Base-by-base conservation (phyloP, 2,329 filamentous ascomycete species). In the Diaporthe vaccinii region DNA sequence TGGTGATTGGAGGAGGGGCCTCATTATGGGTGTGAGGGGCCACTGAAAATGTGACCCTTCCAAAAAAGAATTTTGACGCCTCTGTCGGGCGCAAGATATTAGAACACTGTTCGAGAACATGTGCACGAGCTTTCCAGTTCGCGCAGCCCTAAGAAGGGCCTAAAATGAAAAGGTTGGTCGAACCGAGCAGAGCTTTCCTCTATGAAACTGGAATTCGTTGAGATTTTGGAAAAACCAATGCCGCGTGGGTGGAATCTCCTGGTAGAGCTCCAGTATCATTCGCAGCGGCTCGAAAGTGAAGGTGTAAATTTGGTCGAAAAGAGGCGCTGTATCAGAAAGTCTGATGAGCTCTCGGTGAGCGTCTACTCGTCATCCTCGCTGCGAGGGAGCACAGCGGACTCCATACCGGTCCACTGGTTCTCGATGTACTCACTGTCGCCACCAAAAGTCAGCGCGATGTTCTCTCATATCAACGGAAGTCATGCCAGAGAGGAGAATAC, bases 361-460 rank as follows among this genome's bases (percentile, higher is more conserved):
- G 51, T 41, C 22, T 73, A 73, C 58, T 73, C 71, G 49, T 73
- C 71, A 1, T 65, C 71, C 58, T 73, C 71, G 17, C 55, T 65
- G 4, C 61, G 71, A 12, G 80, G 79, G 71, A 82, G 78, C 4
- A 82, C 75, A 39, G 85, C 82, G 1, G 85, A 84, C 36, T 83
- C 74, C 79, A 86, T 82, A 4, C 65, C 74, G 9, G 77, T 75
- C 85, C 85, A 87, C n/a, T 78, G 80, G 1, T 77, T 71, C 53
- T 84, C 81, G 44, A 87, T 80, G n/a, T 81, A 82, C 14, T 82
- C 80, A 12, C 84, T 86, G 53, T 44, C 14, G 17, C 49, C 15
- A 25, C 36, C 15, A 20, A 25, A 55, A 36, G 74, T 77, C 57
- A 78, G 73, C 70, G 62, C 22, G 4, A 25, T 6, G 10, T 59